These are phyloP conservation scores for Umbelopsis sp. DNA, from an alignment of 192 early-diverging fungal species.

Conservation along the genomic window DNA sequence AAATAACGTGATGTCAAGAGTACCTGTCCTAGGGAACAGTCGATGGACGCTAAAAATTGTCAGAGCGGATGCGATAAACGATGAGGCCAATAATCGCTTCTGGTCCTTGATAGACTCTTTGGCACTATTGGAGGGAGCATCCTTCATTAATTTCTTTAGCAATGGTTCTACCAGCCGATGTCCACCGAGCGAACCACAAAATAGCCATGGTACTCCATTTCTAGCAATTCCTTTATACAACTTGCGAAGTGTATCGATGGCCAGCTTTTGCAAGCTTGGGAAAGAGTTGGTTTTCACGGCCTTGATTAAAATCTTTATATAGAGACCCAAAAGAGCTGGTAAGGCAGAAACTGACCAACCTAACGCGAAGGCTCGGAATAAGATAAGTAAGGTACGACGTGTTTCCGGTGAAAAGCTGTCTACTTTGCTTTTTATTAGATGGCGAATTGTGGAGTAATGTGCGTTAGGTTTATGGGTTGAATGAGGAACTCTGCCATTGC, in stretches of 20 bases:
- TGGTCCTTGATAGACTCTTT: not conserved
- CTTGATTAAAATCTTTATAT: conserved; percentile 17
- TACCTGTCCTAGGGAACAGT: conserved; percentile 38
- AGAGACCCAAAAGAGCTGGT: conserved; percentile 17
- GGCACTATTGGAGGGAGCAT: not conserved
- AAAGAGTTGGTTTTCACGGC: not conserved
- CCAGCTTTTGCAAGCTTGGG: not conserved
- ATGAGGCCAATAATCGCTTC: not conserved
- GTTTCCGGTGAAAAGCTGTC: conserved; percentile 11
- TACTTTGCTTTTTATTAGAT: not conserved
- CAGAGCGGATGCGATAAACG: conserved; percentile 41
- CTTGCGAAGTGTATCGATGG: not conserved
- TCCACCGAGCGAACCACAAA: conserved; percentile 32
- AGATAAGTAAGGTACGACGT: conserved; percentile 15
- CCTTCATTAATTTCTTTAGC: not conserved
- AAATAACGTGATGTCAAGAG: conserved; percentile 59
- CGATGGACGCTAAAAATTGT: conserved; percentile 44
- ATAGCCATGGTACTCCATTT: conserved; percentile 35
- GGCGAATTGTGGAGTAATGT: not conserved
- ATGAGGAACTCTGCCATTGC: not conserved
- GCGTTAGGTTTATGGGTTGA: not conserved
- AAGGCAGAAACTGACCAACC: conserved; percentile 30
- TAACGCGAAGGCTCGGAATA: conserved; percentile 34
- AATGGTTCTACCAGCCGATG: conserved; percentile 22
- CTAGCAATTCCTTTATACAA: conserved; percentile 13